phyloP scores from a whole-genome alignment of 768 basidiomycete genomes.

The Serendipita sp. region DNA sequence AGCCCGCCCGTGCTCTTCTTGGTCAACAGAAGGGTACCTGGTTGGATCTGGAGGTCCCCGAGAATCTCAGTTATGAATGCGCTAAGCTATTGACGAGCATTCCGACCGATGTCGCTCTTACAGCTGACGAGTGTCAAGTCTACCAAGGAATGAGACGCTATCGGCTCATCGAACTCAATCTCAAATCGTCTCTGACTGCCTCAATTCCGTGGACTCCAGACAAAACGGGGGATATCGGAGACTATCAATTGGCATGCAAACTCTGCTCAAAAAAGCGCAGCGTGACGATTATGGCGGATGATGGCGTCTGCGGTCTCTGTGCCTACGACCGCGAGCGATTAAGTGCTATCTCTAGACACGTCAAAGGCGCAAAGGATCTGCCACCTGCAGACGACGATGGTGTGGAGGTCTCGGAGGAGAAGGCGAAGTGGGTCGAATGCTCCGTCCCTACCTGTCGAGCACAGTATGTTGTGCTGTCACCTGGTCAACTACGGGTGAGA shows the following conservation, averaged over 20 bases:
- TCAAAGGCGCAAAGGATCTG: not conserved
- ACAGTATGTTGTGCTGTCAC: conserved; percentile 15
- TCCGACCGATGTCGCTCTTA: conserved; percentile 14
- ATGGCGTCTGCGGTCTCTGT: conserved; percentile 16
- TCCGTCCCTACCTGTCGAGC: conserved; percentile 15
- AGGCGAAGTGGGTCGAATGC: conserved; percentile 20
- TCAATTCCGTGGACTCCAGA: conserved; percentile 17
- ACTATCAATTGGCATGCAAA: conserved; percentile 15
- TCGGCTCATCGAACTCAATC: conserved; percentile 19
- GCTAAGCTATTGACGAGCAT: conserved; percentile 17
- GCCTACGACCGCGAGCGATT: not conserved
- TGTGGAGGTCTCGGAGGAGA: not conserved
- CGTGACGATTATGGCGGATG: conserved; percentile 17
- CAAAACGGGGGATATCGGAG: conserved; percentile 18
- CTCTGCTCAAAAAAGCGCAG: conserved; percentile 17
- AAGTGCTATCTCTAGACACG: not conserved
- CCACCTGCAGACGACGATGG: conserved; percentile 6
- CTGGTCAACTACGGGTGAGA: conserved; percentile 12
- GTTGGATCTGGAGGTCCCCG: conserved; percentile 18
- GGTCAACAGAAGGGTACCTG: conserved; percentile 16
- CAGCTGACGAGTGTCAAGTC: conserved; percentile 9
- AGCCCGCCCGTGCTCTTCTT: conserved; percentile 15
- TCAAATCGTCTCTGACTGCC: conserved; percentile 15
- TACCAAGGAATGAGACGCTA: conserved; percentile 19
- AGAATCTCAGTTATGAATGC: conserved; percentile 20